These are phyloP conservation scores for Coelastrella sp. DNA, from an alignment of 139 green algal genomes.

Conservation along the genomic window DNA sequence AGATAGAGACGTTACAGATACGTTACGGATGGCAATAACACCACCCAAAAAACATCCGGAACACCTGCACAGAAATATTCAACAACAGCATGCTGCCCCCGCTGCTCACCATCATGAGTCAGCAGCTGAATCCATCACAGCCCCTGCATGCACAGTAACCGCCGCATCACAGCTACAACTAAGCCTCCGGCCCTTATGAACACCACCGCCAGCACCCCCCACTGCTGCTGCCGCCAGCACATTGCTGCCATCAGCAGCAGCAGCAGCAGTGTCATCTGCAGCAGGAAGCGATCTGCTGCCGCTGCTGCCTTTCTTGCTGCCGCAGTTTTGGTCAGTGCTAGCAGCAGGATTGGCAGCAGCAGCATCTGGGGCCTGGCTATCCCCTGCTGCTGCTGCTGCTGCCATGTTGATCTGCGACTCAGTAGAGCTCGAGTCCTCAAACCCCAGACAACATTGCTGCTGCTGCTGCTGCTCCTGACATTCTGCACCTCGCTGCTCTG, in stretches of 20 bases:
- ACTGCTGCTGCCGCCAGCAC: background rate
- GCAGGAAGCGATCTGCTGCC: background rate
- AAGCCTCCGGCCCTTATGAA: slow-evolving; percentile 5
- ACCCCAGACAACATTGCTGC: background rate
- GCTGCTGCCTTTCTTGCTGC: slow-evolving; percentile 10
- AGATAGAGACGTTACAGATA: too few relatives aligned
- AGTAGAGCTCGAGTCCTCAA: too few relatives aligned
- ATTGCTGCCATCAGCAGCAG: background rate
- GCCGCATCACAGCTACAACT: slow-evolving; percentile 31
- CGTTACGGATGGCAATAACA: too few relatives aligned
- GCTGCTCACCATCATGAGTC: too few relatives aligned
- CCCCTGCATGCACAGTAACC: slow-evolving; percentile 29
- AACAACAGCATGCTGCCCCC: too few relatives aligned
- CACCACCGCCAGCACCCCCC: background rate
- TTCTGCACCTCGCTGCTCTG: background rate
- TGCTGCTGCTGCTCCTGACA: background rate
- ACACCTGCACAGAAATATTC: too few relatives aligned
- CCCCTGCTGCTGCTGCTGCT: background rate
- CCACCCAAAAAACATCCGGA: too few relatives aligned
- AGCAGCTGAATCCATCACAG: background rate
- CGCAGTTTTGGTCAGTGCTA: slow-evolving; percentile 6
- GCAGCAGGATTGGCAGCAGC: background rate
- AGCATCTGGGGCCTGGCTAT: background rate
- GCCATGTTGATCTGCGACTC: too few relatives aligned
- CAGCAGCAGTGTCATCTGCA: background rate